Evolutionary conservation across 768 basidiomycete species (phyloP).

Genomic region (Termitomyces sp.): DNA sequence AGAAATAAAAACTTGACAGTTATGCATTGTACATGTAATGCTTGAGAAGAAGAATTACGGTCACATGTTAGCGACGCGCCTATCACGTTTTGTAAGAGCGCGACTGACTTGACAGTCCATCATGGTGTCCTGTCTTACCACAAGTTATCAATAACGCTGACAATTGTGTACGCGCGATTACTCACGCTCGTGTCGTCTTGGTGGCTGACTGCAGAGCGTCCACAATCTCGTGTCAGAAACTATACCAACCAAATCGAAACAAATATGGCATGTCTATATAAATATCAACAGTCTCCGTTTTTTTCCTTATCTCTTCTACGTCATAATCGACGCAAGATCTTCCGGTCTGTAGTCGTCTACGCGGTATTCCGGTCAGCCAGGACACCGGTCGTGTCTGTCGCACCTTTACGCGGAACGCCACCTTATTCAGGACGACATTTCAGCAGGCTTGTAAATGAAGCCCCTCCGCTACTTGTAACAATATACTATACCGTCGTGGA

Average conservation of each 20-base stretch:
- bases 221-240: background rate
- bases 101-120: background rate
- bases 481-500: background rate
- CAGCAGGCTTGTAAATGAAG: background rate
- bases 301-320: background rate
- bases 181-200: background rate
- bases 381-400: background rate
- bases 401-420: background rate
- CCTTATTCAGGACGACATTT: background rate
- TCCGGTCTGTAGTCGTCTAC: background rate
- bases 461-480: background rate
- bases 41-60: too few relatives aligned
- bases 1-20: conserved; percentile 23
- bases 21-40: background rate
- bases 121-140: background rate
- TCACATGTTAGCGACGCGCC: background rate
- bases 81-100: background rate
- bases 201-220: background rate
- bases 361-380: background rate
- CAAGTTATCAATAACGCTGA: background rate
- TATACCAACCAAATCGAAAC: background rate
- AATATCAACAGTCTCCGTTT: background rate
- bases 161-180: background rate
- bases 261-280: background rate
- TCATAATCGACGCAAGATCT: background rate